Conservation (phyloP, 1,139 yeast genomes). For the Arxiozyma heterogenica region DNA sequence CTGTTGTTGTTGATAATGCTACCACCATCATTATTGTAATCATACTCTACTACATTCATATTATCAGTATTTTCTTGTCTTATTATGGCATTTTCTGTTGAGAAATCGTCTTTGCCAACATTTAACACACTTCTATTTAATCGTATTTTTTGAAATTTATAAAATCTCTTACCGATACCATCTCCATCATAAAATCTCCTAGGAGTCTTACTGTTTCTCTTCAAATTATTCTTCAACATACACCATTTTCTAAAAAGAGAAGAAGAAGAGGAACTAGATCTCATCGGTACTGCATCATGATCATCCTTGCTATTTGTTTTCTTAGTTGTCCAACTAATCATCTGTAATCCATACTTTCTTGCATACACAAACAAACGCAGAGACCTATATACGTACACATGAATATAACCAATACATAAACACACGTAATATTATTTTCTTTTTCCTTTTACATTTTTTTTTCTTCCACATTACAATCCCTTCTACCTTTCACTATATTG, state of each 20-base stretch:
- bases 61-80: not conserved
- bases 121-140: not conserved
- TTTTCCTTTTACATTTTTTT: too few species aligned
- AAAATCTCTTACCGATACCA: not conserved
- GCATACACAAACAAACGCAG: too few species aligned
- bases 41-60: too few species aligned
- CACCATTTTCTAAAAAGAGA: not conserved
- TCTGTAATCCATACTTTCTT: too few species aligned
- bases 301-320: not conserved
- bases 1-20: too few species aligned
- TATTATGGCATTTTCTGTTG: not conserved
- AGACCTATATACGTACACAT: too few species aligned
- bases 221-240: not conserved
- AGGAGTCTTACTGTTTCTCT: not conserved
- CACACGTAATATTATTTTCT: too few species aligned
- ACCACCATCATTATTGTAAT: too few species aligned
- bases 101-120: not conserved
- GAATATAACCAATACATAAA: too few species aligned
- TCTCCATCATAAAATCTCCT: not conserved
- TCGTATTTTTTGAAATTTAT: not conserved
- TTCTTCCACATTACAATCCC: too few species aligned
- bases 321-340: not conserved
- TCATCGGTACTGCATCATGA: too few species aligned
- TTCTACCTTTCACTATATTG: too few species aligned
- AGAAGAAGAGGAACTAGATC: not conserved